These are phyloP conservation scores for Pseudohalonectria lignicola DNA, from an alignment of 2,329 filamentous ascomycete species.

Conservation along the genomic window DNA sequence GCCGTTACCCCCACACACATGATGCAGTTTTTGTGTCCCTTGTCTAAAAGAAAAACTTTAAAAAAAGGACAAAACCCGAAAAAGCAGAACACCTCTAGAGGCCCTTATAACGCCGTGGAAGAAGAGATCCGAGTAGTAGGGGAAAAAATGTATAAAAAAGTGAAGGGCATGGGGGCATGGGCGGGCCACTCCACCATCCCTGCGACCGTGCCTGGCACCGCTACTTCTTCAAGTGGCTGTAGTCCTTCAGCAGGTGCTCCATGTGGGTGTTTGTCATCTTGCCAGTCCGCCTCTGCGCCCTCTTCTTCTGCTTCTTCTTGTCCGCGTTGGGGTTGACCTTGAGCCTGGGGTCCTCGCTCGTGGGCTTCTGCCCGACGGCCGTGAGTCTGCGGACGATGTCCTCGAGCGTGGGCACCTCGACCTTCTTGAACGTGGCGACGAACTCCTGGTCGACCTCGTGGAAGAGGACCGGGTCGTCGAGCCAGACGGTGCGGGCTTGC, in stretches of 20 bases:
- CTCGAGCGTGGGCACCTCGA: conserved; percentile 63
- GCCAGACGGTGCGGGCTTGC: conserved; percentile 76
- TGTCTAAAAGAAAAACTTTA: too few relatives aligned
- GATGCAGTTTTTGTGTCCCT: too few relatives aligned
- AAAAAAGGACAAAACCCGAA: too few relatives aligned
- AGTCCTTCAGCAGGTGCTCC: conserved; percentile 71
- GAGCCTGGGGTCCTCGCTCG: conserved; percentile 63
- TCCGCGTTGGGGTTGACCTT: conserved; percentile 44
- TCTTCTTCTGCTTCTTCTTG: conserved; percentile 68
- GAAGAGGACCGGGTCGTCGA: conserved; percentile 70
- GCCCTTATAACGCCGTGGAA: too few relatives aligned
- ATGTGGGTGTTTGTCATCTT: conserved; percentile 87
- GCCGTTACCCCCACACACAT: too few relatives aligned
- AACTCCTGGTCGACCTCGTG: conserved; percentile 75
- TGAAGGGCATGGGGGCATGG: too few relatives aligned
- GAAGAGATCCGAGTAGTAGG: too few relatives aligned
- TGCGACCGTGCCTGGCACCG: too few relatives aligned
- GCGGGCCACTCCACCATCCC: too few relatives aligned
- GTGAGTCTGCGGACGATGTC: conserved; percentile 69
- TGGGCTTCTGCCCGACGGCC: conserved; percentile 71
- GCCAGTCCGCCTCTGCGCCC: conserved; percentile 52
- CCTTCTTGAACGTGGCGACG: conserved; percentile 69
- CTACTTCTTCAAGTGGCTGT: conserved; percentile 29
- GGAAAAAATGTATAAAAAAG: too few relatives aligned
- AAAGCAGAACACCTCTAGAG: too few relatives aligned